These are phyloP conservation scores for Claviceps sp. DNA, from an alignment of 2,329 filamentous ascomycete genomes.

Conservation along the genomic window DNA sequence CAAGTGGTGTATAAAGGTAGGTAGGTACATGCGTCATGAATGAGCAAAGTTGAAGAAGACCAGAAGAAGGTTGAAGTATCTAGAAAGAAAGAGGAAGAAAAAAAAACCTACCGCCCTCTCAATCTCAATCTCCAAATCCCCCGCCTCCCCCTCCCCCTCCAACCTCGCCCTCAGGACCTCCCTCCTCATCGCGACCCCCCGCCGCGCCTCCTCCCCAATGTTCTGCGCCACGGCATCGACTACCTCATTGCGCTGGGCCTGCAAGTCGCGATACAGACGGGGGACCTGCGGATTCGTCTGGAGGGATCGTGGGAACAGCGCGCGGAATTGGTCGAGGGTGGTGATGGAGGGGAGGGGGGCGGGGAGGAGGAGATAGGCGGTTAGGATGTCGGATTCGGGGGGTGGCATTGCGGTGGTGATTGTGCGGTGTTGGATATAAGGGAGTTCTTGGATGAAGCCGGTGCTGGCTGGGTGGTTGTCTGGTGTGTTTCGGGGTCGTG, in stretches of 20 bases:
- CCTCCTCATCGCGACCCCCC: constrained; percentile 43
- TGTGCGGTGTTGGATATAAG: not conserved
- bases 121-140: constrained; percentile 51
- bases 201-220: constrained; percentile 50
- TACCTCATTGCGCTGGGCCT: constrained; percentile 55
- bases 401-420: constrained; percentile 45
- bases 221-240: constrained; percentile 54
- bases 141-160: constrained; percentile 35
- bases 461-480: not conserved
- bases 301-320: constrained; percentile 57
- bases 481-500: not conserved
- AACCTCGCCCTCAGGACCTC: constrained; percentile 41
- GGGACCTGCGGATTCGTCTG: constrained; percentile 55
- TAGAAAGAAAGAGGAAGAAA: not conserved
- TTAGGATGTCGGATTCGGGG: constrained; percentile 61
- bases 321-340: constrained; percentile 60
- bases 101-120: constrained; percentile 36
- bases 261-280: constrained; percentile 65
- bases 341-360: constrained; percentile 61
- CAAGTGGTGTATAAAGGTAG: too few species aligned
- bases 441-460: too few species aligned
- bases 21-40: too few species aligned
- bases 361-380: constrained; percentile 65
- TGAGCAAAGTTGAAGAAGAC: too few species aligned
- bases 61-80: not conserved